phyloP scores from a whole-genome alignment of 1,284 basidiomycete species.

The Abortiporus biennis region DNA sequence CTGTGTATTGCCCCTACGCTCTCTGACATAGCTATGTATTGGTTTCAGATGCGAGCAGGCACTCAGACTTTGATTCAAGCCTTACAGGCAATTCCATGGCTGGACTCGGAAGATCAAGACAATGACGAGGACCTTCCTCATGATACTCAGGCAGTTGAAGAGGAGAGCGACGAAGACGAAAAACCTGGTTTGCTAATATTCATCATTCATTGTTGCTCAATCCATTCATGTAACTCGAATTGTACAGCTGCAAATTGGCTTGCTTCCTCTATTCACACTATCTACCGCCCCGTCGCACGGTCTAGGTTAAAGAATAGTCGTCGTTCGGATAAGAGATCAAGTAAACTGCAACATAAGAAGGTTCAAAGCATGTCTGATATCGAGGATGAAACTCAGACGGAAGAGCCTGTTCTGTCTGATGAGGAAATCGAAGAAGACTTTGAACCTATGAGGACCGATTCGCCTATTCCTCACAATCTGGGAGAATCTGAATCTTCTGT shows the following conservation, averaged over 20 bases:
- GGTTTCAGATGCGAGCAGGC: slow-evolving; percentile 61
- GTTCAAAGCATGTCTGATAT: slow-evolving; percentile 21
- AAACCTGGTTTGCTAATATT: slow-evolving; percentile 25
- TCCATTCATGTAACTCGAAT: slow-evolving; percentile 2
- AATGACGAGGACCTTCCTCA: slow-evolving; percentile 51
- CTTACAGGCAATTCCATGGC: slow-evolving; percentile 75
- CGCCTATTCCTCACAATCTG: not conserved
- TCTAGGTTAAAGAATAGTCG: no score
- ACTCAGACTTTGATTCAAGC: slow-evolving; percentile 84
- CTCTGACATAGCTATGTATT: slow-evolving; percentile 5
- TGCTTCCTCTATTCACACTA: slow-evolving; percentile 80
- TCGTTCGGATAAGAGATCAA: slow-evolving; percentile 24
- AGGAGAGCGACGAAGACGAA: slow-evolving; percentile 61
- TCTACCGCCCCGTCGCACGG: slow-evolving; percentile 74
- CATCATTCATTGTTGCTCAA: not conserved
- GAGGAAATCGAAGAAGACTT: slow-evolving; percentile 61
- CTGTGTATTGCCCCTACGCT: not conserved
- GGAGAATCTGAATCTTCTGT: not conserved
- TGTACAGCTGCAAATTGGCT: slow-evolving; percentile 32
- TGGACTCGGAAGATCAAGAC: slow-evolving; percentile 58
- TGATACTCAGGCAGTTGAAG: slow-evolving; percentile 35
- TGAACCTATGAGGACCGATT: slow-evolving; percentile 24
- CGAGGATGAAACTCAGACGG: slow-evolving; percentile 21
- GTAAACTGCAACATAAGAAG: slow-evolving; percentile 9
- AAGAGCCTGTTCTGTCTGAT: slow-evolving; percentile 29